phyloP scores from a whole-genome alignment of 768 basidiomycete genomes.

The Amanita phalloides region DNA sequence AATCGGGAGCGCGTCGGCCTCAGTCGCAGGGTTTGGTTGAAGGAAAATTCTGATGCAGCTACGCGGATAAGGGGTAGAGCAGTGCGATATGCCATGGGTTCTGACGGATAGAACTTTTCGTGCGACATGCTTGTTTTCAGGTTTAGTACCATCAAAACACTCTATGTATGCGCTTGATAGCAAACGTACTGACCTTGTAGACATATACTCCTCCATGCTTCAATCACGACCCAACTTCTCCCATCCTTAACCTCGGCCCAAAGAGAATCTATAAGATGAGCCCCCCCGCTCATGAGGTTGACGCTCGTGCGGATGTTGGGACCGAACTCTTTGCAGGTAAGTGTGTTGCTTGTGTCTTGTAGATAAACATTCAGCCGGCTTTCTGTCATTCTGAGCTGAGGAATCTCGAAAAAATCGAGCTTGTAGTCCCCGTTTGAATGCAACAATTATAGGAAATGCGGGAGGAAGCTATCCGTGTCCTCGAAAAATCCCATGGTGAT shows the following conservation, averaged over 20 bases:
- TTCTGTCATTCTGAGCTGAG: conserved; percentile 19
- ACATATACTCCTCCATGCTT: conserved; percentile 68
- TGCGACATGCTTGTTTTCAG: conserved; percentile 55
- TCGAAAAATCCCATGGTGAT: too few relatives aligned
- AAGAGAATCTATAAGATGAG: conserved; percentile 30
- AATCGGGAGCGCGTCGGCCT: conserved; percentile 45
- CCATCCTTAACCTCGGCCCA: conserved; percentile 56
- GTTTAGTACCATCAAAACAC: background rate
- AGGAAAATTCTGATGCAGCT: conserved; percentile 35
- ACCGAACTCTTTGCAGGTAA: conserved; percentile 28
- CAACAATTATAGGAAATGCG: too few relatives aligned
- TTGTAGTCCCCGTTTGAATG: too few relatives aligned
- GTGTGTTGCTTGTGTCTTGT: conserved; percentile 42
- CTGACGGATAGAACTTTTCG: conserved; percentile 45
- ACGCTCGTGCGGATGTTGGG: conserved; percentile 20
- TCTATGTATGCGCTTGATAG: background rate
- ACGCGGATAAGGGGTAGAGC: conserved; percentile 42
- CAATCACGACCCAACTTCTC: conserved; percentile 60
- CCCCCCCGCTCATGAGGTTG: conserved; percentile 34
- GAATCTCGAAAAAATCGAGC: too few relatives aligned
- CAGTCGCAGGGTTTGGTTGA: conserved; percentile 14
- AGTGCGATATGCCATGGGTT: conserved; percentile 39
- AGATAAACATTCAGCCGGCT: conserved; percentile 55
- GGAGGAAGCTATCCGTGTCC: too few relatives aligned
- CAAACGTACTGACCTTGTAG: conserved; percentile 48